phyloP scores from a whole-genome alignment of 2,329 filamentous ascomycete species.

The Neonectria faginata region DNA sequence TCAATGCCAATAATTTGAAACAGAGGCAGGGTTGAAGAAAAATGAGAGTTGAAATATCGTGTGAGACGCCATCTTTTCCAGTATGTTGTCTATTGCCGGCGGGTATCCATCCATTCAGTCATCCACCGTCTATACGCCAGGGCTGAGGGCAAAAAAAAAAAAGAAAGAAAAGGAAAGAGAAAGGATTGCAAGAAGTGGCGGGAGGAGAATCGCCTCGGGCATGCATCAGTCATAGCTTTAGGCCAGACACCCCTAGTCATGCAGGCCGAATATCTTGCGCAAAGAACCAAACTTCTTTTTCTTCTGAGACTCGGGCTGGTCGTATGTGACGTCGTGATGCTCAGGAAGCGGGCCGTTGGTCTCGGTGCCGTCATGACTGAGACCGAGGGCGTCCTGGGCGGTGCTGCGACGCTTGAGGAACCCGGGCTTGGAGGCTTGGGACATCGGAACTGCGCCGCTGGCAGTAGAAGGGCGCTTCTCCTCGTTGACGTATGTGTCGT shows the following conservation, averaged over 20 bases:
- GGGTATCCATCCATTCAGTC: conserved; percentile 7
- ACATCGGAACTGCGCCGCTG: conserved; percentile 46
- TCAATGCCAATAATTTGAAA: conserved; percentile 7
- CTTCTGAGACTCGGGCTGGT: conserved; percentile 47
- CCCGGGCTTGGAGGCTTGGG: conserved; percentile 47
- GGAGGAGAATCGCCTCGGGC: not conserved
- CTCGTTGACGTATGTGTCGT: conserved; percentile 44
- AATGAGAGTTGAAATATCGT: not conserved
- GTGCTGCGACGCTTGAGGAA: conserved; percentile 54
- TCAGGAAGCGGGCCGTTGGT: conserved; percentile 19
- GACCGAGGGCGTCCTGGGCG: conserved; percentile 48
- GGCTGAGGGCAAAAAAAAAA: not conserved
- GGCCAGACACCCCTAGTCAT: conserved; percentile 52
- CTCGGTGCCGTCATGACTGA: conserved; percentile 15
- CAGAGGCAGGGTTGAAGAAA: not conserved
- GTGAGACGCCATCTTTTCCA: not conserved
- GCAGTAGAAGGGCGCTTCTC: conserved; percentile 52
- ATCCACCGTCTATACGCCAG: conserved; percentile 9
- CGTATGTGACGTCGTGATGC: conserved; percentile 26
- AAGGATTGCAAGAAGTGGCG: conserved; percentile 1
- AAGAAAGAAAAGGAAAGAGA: conserved; percentile 1
- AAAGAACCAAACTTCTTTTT: conserved; percentile 77
- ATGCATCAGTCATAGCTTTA: conserved; percentile 1
- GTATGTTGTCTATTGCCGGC: not conserved
- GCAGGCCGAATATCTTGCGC: conserved; percentile 71